Base-by-base conservation (phyloP, 106 monocot genomes). In the Acorus calamus region DNA sequence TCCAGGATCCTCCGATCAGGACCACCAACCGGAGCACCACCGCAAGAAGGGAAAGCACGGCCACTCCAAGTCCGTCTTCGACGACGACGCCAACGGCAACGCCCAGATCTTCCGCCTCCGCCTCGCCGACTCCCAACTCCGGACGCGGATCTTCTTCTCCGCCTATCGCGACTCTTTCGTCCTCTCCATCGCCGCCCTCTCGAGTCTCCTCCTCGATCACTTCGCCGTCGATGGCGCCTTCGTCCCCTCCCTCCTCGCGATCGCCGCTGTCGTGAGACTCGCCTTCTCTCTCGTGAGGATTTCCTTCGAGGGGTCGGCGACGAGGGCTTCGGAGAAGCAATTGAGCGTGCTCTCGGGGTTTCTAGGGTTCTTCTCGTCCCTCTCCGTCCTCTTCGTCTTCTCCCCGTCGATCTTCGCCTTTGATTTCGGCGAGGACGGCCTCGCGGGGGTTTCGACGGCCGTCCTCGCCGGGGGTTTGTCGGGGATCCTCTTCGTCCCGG, bases 1-100 rank as follows among this genome's bases (percentile, higher is more conserved):
- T 0, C 78, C 78, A n/a, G 28, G 28, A 28, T 28, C 28, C 28
- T 65, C 73, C 46, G 61, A 14, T 44, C 62, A 9, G 59, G 59
- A 66, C 44, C 2, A 50, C 11, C 49, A 48, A 10, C 14, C 49
- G 61, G 8, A 61, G 13, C 65, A 46, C 9, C 66, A 55, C 8
- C 69, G 42, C 5, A 71, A 65, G 77, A 70, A 52, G 55, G 77
- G 28, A 68, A 65, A 4, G 68, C 81, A 70, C 80, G 80, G 66
- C 84, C 85, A 60, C 69, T 85, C 68, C 81, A 80, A 64, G 66
- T 86, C 60, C 76, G 75, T 50, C 80, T 88, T 46, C 46, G 80
- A 47, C 61, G 78, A 12, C 60, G 75, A 61, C 77, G 75, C 71
- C 80, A 78, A 57, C 77, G 56, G 50, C 62, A 77, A 53, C 83